Conservation (phyloP, 495 filamentous ascomycete species). For the Pyronema domesticum region DNA sequence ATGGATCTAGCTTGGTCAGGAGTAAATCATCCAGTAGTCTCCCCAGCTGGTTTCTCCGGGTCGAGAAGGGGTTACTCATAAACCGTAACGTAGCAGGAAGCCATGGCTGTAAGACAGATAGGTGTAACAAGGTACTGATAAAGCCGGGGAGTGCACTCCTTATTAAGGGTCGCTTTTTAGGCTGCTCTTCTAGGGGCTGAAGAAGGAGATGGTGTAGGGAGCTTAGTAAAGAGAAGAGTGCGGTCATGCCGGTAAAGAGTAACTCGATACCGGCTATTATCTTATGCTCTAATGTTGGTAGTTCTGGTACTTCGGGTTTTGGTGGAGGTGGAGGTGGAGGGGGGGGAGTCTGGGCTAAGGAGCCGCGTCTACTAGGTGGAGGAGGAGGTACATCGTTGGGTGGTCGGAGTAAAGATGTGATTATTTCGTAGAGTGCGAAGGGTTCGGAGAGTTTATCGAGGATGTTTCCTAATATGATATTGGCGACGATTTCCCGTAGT, state of each 20-base stretch:
- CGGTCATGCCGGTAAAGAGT: background rate
- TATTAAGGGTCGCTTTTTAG: conserved; percentile 9
- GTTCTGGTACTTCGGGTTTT: background rate
- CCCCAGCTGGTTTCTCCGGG: conserved; percentile 6
- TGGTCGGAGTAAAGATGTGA: conserved; percentile 39
- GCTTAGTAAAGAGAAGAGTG: conserved; percentile 4
- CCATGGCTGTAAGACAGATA: conserved; percentile 19
- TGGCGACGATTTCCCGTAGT: conserved; percentile 67
- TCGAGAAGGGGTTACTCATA: conserved; percentile 6
- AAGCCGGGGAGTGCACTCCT: conserved; percentile 13
- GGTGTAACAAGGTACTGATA: conserved; percentile 2
- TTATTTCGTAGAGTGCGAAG: conserved; percentile 66
- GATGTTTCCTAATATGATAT: conserved; percentile 63
- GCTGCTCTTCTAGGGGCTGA: background rate
- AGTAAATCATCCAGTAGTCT: conserved; percentile 44
- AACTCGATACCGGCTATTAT: background rate
- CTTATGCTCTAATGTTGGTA: background rate
- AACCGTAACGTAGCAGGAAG: conserved; percentile 12
- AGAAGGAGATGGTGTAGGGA: conserved; percentile 12
- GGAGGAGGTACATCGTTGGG: background rate
- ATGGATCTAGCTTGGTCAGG: conserved; percentile 45
- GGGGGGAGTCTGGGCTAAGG: background rate
- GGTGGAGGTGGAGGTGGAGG: background rate
- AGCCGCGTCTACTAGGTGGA: background rate
- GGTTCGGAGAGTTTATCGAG: conserved; percentile 64